Evolutionary conservation across 1,139 yeast species (phyloP).

Genomic region (Saccharomyces pastorianus): DNA sequence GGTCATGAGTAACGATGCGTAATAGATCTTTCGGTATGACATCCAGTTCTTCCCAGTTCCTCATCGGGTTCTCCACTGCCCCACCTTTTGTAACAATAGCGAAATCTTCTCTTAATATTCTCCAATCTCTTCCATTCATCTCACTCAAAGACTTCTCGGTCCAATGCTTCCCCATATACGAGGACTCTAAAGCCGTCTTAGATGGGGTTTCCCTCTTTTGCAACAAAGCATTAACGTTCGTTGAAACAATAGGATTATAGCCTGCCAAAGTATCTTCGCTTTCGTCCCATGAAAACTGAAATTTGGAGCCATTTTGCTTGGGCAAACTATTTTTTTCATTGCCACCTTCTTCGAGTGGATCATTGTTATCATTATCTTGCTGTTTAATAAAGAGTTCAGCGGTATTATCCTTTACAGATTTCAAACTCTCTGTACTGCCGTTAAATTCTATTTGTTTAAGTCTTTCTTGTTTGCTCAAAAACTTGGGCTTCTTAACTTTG

Average conservation of each 20-base stretch:
- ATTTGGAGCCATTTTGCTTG: constrained; percentile 31
- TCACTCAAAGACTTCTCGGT: constrained; percentile 48
- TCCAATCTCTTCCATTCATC: constrained; percentile 85
- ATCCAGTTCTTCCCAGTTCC: constrained; percentile 62
- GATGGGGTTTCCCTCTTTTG: constrained; percentile 8
- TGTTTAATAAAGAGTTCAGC: no score
- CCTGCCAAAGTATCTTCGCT: constrained; percentile 55
- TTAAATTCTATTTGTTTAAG: neutral
- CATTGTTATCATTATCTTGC: no score
- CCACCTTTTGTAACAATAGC: constrained; percentile 54
- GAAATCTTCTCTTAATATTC: constrained; percentile 74
- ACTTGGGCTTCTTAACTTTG: neutral
- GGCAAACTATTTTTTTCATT: constrained; percentile 19
- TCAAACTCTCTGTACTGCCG: neutral
- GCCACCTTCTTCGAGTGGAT: no score
- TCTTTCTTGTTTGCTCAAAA: neutral
- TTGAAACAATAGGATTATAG: constrained; percentile 38
- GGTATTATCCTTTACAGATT: neutral
- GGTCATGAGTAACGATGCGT: constrained; percentile 32
- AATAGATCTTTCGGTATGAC: constrained; percentile 40
- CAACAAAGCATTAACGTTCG: constrained; percentile 9
- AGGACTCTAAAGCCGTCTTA: constrained; percentile 11
- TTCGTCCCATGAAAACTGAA: constrained; percentile 63
- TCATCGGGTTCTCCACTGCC: constrained; percentile 47
- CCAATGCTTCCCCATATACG: constrained; percentile 50